Evolutionary conservation across 345 rosid species (phyloP), one percentile per base, ranked within the genome.

Genomic region (Erucastrum elatum): DNA sequence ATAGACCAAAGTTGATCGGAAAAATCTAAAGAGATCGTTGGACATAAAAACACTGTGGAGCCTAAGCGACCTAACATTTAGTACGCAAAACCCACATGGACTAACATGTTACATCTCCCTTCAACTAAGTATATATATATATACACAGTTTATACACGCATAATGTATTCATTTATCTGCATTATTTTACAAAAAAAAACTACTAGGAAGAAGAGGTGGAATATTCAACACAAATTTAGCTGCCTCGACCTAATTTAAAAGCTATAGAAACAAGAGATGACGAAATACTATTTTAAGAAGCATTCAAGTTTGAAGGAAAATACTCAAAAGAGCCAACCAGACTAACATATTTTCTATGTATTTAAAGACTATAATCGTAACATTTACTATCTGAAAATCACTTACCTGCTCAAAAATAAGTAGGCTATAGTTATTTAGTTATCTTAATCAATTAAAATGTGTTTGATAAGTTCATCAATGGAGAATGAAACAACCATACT

Each of bases 1-100:
- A 58, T 6, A 68, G 82, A 66, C 59, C 37, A 70, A 65, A 65
- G 13, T 33, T 51, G 56, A 51, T 51, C 5, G 17, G 61, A 72
- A 78, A 72, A 72, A 21, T 72, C 68, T 66, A 41, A 78, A 30
- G 63, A 61, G 30, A 70, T 37, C 53, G 64, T 21, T 25, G 41
- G 82, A 78, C 82, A 53, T 16, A 16, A 6, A 53, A 53, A 53
- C 60, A 53, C 26, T 16, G 60, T 53, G 60, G 60, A 53, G 60
- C 60, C 60, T 53, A 53, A 53, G 60, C 25, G 10, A 21, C 60
- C 60, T 53, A 53, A 53, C 60, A 53, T 53, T 16, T 53, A 53
- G 60, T 53, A 53, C 60, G 26, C 1, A 26, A 53, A 53, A 53
- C 60, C 60, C 60, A 53, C 60, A 53, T 53, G 60, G 60, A 53